These are phyloP conservation scores for Lipomyces chichibuensis DNA, from an alignment of 805 yeast genomes.

Conservation along the genomic window DNA sequence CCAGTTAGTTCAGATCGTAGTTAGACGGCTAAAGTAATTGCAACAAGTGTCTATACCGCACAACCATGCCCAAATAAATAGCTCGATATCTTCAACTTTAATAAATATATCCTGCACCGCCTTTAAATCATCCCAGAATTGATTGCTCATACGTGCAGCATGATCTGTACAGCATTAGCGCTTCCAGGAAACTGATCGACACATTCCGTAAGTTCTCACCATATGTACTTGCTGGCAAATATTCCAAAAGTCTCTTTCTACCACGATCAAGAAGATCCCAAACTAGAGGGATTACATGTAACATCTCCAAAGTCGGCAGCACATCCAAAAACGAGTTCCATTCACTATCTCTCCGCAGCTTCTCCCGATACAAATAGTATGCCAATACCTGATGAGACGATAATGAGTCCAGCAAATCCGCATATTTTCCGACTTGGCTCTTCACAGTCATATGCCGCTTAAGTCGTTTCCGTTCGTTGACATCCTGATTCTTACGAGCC, in stretches of 20 bases:
- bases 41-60: conserved; percentile 44
- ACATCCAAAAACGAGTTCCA: conserved; percentile 73
- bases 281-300: conserved; percentile 60
- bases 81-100: conserved; percentile 16
- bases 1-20: background rate
- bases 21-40: background rate
- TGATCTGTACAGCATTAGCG: conserved; percentile 3
- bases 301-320: conserved; percentile 61
- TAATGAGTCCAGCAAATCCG: conserved; percentile 12
- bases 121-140: conserved; percentile 53
- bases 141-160: conserved; percentile 20
- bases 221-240: conserved; percentile 10
- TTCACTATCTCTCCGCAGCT: conserved; percentile 38
- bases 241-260: background rate
- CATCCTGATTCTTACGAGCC: background rate
- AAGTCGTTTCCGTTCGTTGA: background rate
- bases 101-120: conserved; percentile 39
- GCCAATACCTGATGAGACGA: conserved; percentile 39
- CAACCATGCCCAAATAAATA: conserved; percentile 74
- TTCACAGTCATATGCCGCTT: background rate
- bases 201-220: background rate
- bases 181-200: background rate
- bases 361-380: conserved; percentile 26
- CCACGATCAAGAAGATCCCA: conserved; percentile 50
- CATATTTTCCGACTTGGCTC: background rate